Evolutionary conservation across 2,329 filamentous ascomycete genomes (phyloP), one percentile per base, ranked within the genome.

Genomic region (Aspergillus transmontanensis): DNA sequence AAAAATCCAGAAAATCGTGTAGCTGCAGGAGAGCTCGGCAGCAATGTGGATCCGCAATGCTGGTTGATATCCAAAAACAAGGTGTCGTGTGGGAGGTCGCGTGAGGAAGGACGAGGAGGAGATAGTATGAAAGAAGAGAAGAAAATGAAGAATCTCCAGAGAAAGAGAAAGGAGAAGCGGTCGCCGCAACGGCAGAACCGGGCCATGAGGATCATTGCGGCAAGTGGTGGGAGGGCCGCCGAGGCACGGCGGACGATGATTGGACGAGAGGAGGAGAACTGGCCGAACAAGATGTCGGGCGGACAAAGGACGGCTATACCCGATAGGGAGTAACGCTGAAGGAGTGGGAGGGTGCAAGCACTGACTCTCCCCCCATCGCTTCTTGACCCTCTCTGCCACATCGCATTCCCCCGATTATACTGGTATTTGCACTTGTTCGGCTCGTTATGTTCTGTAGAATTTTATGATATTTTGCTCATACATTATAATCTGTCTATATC

Each of bases 361-460:
- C 48, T 23, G 21, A 32, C 59, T 23, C n/a, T 51, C 21, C 30
- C 55, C 30, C 43, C 72, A 72, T 69, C 72, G 73, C 71, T 69
- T 50, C 58, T 48, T 46, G 50, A 57, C 46, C 45, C 43, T 41
- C 10, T 57, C 62, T 53, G 21, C 56, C 61, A 36, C 54, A n/a
- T 48, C 39, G 21, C 39, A 50, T 21, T 21, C 64, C 64, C 65
- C 69, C 70, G 76, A 80, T 79, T 70, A 75, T 77, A 78, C 73
- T 79, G 81, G 78, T 90, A 85, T 82, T 87, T 88, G 83, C 86
- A 86, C 88, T 91, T 84, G 72, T 88, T 89, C 72, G 82, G 80
- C 79, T 87, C 87, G 80, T 76, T 77, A 48, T 56, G 60, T 57
- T 50, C 61, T 66, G 78, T 66, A 77, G 81, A 77, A 81, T 79